Base-by-base conservation (phyloP, 257 asterid species). In the Lantana camara region DNA sequence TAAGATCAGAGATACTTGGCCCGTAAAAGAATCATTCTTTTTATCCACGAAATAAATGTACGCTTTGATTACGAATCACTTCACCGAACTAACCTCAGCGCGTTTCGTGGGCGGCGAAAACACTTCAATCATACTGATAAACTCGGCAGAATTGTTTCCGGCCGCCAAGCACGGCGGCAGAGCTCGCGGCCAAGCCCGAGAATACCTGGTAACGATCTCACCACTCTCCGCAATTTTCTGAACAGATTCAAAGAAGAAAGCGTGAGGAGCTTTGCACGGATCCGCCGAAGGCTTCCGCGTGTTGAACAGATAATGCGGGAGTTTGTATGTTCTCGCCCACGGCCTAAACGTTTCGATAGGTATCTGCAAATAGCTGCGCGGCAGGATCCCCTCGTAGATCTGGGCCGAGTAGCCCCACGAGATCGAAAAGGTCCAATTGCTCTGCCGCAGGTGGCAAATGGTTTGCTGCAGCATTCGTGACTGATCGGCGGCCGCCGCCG, bases 321-420 rank as follows among this genome's bases (percentile, higher is more conserved):
- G 75, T 0, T 5, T 24, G 0, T 44, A 57, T 3, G 3, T 20
- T n/a, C 1, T 5, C 7, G 2, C 0, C 95, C 95, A 87, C 5
- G 78, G 62, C 27, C 16, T 10, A 45, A 87, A 87, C 0, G 95
- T 87, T 27, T 84, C 83, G 1, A 87, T 70, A 0, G 95, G 92
- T 14, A 24, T 63, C 35, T 75, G 80, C 13, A 87, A 30, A 45
- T 72, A 58, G 66, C 91, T 83, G 14, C 94, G 76, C 0, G 91
- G 82, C 65, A 77, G 60, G 3, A 83, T 57, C 1, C 38, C 50
- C 62, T 88, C 89, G 35, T 81, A 88, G 11, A 85, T 70, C 0
- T 81, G 81, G 0, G 77, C 84, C 0, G 96, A 85, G 10, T 85
- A 85, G 2, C 96, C 96, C 90, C 90, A 88, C 0, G 96, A 74